Conservation (phyloP, 1,284 basidiomycete genomes). For the Agroathelia rolfsii region DNA sequence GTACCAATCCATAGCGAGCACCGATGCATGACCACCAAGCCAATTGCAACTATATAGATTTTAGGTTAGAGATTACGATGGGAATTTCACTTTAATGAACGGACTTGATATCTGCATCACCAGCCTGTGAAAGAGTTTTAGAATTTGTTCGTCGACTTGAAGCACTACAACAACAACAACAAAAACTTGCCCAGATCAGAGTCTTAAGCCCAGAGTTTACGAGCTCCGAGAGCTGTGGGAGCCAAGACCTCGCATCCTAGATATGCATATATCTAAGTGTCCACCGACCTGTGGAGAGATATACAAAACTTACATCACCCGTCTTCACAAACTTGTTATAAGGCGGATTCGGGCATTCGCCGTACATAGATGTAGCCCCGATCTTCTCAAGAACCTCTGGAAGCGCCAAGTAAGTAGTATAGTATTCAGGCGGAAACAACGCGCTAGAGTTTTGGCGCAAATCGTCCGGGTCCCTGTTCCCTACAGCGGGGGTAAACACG, state of each 20-base stretch:
- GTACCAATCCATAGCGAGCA: slow-evolving; percentile 55
- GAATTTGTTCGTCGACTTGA: neutral
- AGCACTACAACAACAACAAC: neutral
- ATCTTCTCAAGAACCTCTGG: slow-evolving; percentile 30
- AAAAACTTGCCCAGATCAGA: slow-evolving; percentile 43
- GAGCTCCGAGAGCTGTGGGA: slow-evolving; percentile 41
- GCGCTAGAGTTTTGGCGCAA: slow-evolving; percentile 45
- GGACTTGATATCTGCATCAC: slow-evolving; percentile 56
- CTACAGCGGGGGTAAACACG: slow-evolving; percentile 39
- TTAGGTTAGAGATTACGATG: slow-evolving; percentile 2
- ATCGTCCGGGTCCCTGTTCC: slow-evolving; percentile 43
- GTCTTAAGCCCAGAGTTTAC: slow-evolving; percentile 45
- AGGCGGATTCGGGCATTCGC: slow-evolving; percentile 35
- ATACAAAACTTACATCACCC: slow-evolving; percentile 21
- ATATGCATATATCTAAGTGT: no score
- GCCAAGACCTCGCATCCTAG: slow-evolving; percentile 43
- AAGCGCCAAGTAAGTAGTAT: slow-evolving; percentile 33
- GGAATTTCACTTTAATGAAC: slow-evolving; percentile 8
- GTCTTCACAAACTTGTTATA: slow-evolving; percentile 29
- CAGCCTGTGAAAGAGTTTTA: slow-evolving; percentile 31
- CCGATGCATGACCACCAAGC: slow-evolving; percentile 45
- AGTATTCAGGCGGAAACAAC: slow-evolving; percentile 48
- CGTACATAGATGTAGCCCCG: slow-evolving; percentile 39
- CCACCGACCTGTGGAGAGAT: no score
- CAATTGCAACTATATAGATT: slow-evolving; percentile 43